A percentile compares a stretch with the other conserved stretches of the same genome.
These are phyloP conservation scores for Ophiostoma australiae DNA, from an alignment of 2,329 filamentous ascomycete species.

Conservation along the genomic window DNA sequence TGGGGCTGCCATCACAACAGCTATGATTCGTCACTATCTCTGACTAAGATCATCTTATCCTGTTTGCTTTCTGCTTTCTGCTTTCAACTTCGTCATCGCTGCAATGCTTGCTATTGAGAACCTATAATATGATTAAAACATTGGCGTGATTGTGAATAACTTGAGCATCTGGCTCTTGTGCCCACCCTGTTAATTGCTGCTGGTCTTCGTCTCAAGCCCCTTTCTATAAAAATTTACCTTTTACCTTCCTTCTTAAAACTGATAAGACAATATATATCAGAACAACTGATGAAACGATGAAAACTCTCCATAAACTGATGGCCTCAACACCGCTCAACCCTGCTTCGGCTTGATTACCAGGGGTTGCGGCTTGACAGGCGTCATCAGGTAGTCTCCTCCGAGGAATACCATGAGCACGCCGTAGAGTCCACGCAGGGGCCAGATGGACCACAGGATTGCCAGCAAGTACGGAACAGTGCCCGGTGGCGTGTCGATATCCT, in stretches of 20 bases:
- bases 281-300: background rate
- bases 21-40: background rate
- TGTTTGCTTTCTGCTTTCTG: background rate
- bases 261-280: no score
- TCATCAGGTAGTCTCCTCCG: conserved; percentile 45
- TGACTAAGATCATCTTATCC: background rate
- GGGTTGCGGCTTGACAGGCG: background rate
- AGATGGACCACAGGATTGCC: conserved; percentile 34
- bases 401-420: conserved; percentile 44
- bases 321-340: background rate
- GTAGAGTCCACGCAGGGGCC: conserved; percentile 44
- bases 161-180: background rate
- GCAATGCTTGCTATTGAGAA: background rate
- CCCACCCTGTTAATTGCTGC: background rate
- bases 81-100: background rate
- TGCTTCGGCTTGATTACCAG: conserved; percentile 1
- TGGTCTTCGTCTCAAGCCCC: background rate
- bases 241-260: no score
- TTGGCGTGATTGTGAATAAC: no score
- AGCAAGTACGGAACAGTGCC: conserved; percentile 34
- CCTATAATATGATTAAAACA: background rate
- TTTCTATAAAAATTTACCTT: no score
- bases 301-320: background rate
- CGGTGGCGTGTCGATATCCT: conserved; percentile 37
- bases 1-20: background rate